Evolutionary conservation across 177 flowering plant species (phyloP), one percentile per base, ranked within the genome.

Genomic region (Vitis hybrid): DNA sequence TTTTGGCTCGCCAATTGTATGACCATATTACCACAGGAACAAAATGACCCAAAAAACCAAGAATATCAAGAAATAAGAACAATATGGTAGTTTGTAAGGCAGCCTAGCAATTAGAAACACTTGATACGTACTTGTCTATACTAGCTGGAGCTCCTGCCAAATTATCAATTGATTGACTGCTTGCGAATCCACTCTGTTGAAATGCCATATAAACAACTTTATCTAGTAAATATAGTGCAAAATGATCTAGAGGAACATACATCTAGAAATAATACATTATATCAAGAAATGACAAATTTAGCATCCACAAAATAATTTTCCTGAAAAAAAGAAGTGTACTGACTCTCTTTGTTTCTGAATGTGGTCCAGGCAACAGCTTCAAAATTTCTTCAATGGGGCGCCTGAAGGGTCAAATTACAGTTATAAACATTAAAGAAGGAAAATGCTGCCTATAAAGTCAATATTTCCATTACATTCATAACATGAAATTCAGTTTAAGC

Each of bases 321-420:
- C 2, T 64, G 30, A 24, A 15, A 55, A 55, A 24, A 2, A 66
- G 30, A 50, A 49, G 67, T 55, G 14, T 58, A 82, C 91, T 81
- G 30, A 89, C 99, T 81, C 95, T 86, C 77, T 91, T 94, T 58
- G 82, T 71, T 81, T 96, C 99, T 48, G 83, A 74, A 81, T 96
- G 99, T 3, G 98, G 97, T 58, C 99, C 98, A 59, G 99, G 99
- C 73, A 96, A 76, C 74, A 88, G 73, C 89, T 83, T 96, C 84
- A 94, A 68, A 52, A 89, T 86, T 62, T 94, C 97, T 83, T 96
- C 99, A 74, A 94, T 79, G 35, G 99, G 88, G 73, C 97, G 97
- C 99, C 99, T 96, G 81, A 46, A 60, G 52, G 40, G 70, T 76
- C 61, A 78, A 70, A 35, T 60, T 12, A 24, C 18, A 60, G 9